Evolutionary conservation across 139 green algal species (phyloP).

Genomic region (Chlamydomonas asymmetrica): DNA sequence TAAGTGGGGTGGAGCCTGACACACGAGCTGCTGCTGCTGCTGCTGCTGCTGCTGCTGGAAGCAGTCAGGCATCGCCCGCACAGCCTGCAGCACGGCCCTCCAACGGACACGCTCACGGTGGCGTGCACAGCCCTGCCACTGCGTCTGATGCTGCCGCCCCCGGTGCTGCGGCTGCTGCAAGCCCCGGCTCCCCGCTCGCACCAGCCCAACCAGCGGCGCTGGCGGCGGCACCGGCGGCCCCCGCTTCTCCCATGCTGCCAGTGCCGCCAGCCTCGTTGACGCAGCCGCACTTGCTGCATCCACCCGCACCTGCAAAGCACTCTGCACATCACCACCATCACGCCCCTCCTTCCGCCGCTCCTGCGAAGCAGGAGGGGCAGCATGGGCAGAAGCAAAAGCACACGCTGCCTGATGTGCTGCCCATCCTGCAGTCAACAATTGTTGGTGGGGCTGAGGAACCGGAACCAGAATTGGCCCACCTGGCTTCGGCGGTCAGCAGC

Average conservation of each 20-base stretch:
- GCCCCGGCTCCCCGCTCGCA: neutral
- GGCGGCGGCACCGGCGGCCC: neutral
- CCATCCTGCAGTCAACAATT: too few species aligned
- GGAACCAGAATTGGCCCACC: too few species aligned
- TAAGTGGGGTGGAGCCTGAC: too few species aligned
- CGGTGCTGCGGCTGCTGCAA: neutral
- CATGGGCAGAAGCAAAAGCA: neutral
- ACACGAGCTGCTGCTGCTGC: constrained; percentile 13
- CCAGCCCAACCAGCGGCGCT: neutral
- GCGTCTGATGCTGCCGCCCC: neutral
- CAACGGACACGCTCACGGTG: neutral
- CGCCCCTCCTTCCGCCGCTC: too few species aligned
- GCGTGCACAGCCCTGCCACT: neutral
- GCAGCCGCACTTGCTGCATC: neutral
- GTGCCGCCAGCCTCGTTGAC: neutral
- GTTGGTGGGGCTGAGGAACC: too few species aligned
- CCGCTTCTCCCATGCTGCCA: neutral
- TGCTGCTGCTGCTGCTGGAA: constrained; percentile 29
- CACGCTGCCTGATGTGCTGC: too few species aligned
- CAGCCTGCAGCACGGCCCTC: neutral
- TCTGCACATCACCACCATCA: neutral
- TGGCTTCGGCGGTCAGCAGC: too few species aligned
- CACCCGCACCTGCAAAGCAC: neutral
- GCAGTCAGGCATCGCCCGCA: neutral
- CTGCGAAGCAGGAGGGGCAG: neutral